Conservation (phyloP, 2,329 filamentous ascomycete genomes). For the Fusarium sp. region DNA sequence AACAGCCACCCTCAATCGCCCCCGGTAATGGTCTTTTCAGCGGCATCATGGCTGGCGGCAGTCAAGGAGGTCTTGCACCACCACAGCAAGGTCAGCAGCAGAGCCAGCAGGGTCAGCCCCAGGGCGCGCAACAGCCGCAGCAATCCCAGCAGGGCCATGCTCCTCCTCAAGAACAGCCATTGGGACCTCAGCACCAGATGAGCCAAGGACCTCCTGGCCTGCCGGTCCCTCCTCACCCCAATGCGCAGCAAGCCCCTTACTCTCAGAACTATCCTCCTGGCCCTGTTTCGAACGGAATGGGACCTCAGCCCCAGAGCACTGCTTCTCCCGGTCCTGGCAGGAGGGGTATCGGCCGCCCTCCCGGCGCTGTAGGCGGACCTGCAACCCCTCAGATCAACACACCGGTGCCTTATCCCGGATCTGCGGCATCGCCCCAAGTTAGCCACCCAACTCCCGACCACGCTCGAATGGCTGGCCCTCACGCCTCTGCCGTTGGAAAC, state of each 20-base stretch:
- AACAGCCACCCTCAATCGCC: slow-evolving; percentile 88
- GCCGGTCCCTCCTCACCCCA: slow-evolving; percentile 67
- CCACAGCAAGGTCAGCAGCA: slow-evolving; percentile 77
- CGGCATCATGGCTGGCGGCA: slow-evolving; percentile 91
- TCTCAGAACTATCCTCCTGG: slow-evolving; percentile 74
- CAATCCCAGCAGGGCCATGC: slow-evolving; percentile 59
- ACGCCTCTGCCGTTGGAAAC: slow-evolving; percentile 64
- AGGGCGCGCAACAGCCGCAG: slow-evolving; percentile 58
- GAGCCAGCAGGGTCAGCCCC: slow-evolving; percentile 57
- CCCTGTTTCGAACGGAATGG: slow-evolving; percentile 75
- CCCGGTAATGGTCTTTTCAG: slow-evolving; percentile 94
- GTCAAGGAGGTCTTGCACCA: slow-evolving; percentile 85
- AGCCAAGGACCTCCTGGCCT: slow-evolving; percentile 79
- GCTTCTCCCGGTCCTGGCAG: slow-evolving; percentile 88
- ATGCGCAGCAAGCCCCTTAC: slow-evolving; percentile 76
- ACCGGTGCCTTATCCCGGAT: slow-evolving; percentile 85
- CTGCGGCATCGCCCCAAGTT: slow-evolving; percentile 85
- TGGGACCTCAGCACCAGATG: slow-evolving; percentile 64
- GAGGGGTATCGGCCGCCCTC: slow-evolving; percentile 74
- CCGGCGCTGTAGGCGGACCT: slow-evolving; percentile 72
- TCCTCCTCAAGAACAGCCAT: slow-evolving; percentile 74
- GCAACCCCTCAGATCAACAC: slow-evolving; percentile 94
- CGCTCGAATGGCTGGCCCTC: slow-evolving; percentile 63
- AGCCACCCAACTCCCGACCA: slow-evolving; percentile 84
- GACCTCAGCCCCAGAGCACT: slow-evolving; percentile 83